Evolutionary conservation across 306 rosid genomes (phyloP).

Genomic region (Amphicarpaea edgeworthii): DNA sequence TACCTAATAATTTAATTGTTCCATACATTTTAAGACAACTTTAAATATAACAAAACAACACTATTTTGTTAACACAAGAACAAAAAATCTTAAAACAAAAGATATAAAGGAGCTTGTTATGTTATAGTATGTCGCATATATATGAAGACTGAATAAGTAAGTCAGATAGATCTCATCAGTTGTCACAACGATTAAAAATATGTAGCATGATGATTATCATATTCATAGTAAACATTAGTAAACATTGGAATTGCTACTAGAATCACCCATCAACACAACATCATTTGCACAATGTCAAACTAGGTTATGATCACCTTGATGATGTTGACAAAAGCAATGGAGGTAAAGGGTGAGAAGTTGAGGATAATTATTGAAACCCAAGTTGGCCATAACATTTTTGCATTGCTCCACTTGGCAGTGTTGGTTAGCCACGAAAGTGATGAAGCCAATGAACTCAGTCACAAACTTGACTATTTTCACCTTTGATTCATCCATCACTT

Average conservation of each 20-base stretch:
- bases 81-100: background rate
- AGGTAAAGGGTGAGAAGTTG: slow-evolving; percentile 49
- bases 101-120: background rate
- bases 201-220: too few species aligned
- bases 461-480: slow-evolving; percentile 57
- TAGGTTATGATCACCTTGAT: background rate
- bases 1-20: background rate
- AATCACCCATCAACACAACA: too few species aligned
- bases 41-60: background rate
- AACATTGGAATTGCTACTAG: too few species aligned
- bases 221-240: too few species aligned
- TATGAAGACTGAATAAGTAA: too few species aligned
- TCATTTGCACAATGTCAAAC: background rate
- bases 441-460: slow-evolving; percentile 65
- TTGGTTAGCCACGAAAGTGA: slow-evolving; percentile 56
- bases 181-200: too few species aligned
- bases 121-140: background rate
- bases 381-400: slow-evolving; percentile 59
- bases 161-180: too few species aligned
- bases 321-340: slow-evolving; percentile 43
- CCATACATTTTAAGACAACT: background rate
- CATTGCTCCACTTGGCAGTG: slow-evolving; percentile 59
- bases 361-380: slow-evolving; percentile 61
- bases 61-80: background rate
- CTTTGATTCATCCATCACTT: slow-evolving; percentile 62